Evolutionary conservation across 129 eudicot species (phyloP), one percentile per base, ranked within the genome.

Genomic region (Glebionis coronaria): DNA sequence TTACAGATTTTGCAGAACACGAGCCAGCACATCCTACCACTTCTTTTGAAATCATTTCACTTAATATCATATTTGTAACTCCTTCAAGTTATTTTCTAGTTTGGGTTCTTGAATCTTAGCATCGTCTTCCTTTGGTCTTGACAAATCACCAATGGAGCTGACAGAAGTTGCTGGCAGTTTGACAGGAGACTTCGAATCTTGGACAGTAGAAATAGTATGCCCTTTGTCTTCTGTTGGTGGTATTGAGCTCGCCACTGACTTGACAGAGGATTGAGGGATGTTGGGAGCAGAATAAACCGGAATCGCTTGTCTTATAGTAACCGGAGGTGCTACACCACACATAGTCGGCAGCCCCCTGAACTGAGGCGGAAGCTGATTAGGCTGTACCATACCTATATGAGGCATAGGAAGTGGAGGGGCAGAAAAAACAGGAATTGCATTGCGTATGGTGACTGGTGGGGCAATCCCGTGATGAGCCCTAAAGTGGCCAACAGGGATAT

Each of bases 361-460:
- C 71, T 56, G 72, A 46, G 76, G 77, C 4, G 65, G 67, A 56
- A 68, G 72, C 45, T 74, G 78, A 65, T 45, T 74, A 18, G 81
- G 76, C 72, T 80, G 80, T 15, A 87, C 79, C 51, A 78, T 62
- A n/a, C 86, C 80, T 65, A 79, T 63, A 25, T 55, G 53, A 15
- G 80, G 79, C 28, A 79, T 72, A 21, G 88, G 88, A 59, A 79
- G 81, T 0, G 97, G 88, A 46, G 96, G 97, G 55, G 95, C 86
- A 68, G 95, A 78, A 82, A 82, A 91, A 55, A 82, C 95, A 62
- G 95, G 93, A 54, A 91, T 75, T 7, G 82, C 80, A 46, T 82
- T 80, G 45, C 95, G 76, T 61, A 90, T 81, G n/a, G 95, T 87
- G 60, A 90, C 97, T 8, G 91, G 95, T 15, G 91, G 95, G 4